A percentile compares a stretch with the other conserved stretches of the same genome.
phyloP scores from a whole-genome alignment of 1,284 basidiomycete species.

The Boletellus deceptivus region DNA sequence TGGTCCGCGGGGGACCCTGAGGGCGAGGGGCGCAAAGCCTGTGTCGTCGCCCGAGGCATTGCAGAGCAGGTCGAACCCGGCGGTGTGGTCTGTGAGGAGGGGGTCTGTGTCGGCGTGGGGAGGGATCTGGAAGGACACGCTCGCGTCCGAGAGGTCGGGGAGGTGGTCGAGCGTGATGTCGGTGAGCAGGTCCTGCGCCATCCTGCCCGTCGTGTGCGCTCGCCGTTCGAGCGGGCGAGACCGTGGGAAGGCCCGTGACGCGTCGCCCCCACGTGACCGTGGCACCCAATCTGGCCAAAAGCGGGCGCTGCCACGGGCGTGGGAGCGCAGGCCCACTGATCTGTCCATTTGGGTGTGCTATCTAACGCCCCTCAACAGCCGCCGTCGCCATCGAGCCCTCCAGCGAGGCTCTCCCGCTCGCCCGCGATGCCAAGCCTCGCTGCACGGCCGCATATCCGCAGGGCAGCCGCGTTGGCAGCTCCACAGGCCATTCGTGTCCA shows the following conservation, averaged over 20 bases:
- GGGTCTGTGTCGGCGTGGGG: constrained; percentile 35
- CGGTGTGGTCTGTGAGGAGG: constrained; percentile 39
- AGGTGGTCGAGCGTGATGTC: constrained; percentile 49
- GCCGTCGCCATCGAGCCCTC: background rate
- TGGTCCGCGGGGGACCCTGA: constrained; percentile 23
- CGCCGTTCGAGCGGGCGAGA: constrained; percentile 10
- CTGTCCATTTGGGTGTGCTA: constrained; percentile 9
- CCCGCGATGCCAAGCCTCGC: background rate
- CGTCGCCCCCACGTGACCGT: constrained; percentile 29
- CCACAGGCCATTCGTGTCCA: background rate
- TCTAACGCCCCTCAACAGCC: constrained; percentile 6
- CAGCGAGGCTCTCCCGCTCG: too few relatives aligned
- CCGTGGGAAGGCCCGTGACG: constrained; percentile 28
- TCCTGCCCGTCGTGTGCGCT: background rate
- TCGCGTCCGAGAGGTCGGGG: constrained; percentile 45
- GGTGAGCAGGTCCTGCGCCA: constrained; percentile 26
- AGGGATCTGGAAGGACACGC: constrained; percentile 55
- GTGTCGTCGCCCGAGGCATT: constrained; percentile 30
- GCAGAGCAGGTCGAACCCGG: constrained; percentile 40
- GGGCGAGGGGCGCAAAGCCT: constrained; percentile 33
- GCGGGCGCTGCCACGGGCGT: constrained; percentile 1
- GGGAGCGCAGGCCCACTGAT: constrained; percentile 12
- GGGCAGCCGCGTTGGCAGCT: too few relatives aligned
- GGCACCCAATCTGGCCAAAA: background rate
- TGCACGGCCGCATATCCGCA: background rate